Evolutionary conservation across 345 rosid genomes (phyloP).

Genomic region (Trapa bicornis): DNA sequence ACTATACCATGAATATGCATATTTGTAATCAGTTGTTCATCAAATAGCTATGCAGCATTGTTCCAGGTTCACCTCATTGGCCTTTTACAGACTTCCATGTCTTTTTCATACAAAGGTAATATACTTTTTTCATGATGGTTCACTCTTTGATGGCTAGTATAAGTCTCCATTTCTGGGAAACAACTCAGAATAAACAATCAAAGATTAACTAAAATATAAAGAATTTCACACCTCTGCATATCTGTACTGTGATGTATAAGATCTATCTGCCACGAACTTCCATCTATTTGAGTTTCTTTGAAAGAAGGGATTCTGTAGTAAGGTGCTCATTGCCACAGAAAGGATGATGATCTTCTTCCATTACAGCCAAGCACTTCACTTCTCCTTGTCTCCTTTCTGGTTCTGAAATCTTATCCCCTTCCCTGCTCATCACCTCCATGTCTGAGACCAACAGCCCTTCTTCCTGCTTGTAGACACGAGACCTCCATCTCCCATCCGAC

Average conservation of each 20-base stretch:
- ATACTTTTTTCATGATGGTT: no score
- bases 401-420: not conserved
- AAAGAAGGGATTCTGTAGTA: constrained; percentile 1
- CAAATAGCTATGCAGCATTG: no score
- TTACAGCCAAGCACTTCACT: not conserved
- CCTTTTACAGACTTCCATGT: no score
- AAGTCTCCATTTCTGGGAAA: no score
- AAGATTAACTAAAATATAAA: no score
- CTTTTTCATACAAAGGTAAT: not conserved
- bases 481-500: constrained; percentile 16
- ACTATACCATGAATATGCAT: no score
- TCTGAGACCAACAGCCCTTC: constrained; percentile 6
- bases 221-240: not conserved
- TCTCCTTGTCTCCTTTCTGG: not conserved
- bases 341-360: constrained; percentile 27
- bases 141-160: no score
- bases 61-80: no score
- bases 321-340: constrained; percentile 16
- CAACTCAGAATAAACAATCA: not conserved
- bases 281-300: not conserved
- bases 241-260: not conserved
- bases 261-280: not conserved
- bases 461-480: constrained; percentile 9
- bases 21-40: not conserved
- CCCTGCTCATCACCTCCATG: not conserved